phyloP scores from a whole-genome alignment of 768 basidiomycete species.

The Phallus indusiatus region DNA sequence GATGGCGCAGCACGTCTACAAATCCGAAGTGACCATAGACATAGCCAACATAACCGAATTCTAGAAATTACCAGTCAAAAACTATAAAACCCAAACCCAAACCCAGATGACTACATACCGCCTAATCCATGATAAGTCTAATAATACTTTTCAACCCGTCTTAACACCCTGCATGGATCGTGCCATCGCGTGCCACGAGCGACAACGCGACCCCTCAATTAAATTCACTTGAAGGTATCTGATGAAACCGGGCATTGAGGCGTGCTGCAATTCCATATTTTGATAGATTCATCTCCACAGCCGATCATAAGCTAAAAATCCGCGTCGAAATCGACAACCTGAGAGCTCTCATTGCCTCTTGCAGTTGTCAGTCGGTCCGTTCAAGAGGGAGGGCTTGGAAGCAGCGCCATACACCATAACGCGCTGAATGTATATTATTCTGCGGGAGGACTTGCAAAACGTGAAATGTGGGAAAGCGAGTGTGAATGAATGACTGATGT shows the following conservation, averaged over 20 bases:
- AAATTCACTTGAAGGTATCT: constrained; percentile 65
- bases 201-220: constrained; percentile 77
- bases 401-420: constrained; percentile 72
- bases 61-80: constrained; percentile 24
- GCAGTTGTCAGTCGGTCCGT: constrained; percentile 21
- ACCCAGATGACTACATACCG: constrained; percentile 33
- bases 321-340: constrained; percentile 13
- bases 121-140: constrained; percentile 77
- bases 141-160: constrained; percentile 84
- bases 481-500: not conserved
- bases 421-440: constrained; percentile 80
- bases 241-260: constrained; percentile 34
- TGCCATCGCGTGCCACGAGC: constrained; percentile 62
- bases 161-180: constrained; percentile 88
- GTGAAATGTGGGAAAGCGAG: not conserved
- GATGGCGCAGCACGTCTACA: constrained; percentile 43
- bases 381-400: constrained; percentile 30
- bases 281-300: constrained; percentile 86
- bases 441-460: constrained; percentile 48
- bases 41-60: constrained; percentile 76
- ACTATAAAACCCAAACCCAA: not conserved
- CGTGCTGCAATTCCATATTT: constrained; percentile 61
- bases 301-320: constrained; percentile 63
- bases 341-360: constrained; percentile 7
- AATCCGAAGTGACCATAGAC: constrained; percentile 49